Base-by-base conservation (phyloP, 2,329 filamentous ascomycete species). In the Penicillium janthinellum region DNA sequence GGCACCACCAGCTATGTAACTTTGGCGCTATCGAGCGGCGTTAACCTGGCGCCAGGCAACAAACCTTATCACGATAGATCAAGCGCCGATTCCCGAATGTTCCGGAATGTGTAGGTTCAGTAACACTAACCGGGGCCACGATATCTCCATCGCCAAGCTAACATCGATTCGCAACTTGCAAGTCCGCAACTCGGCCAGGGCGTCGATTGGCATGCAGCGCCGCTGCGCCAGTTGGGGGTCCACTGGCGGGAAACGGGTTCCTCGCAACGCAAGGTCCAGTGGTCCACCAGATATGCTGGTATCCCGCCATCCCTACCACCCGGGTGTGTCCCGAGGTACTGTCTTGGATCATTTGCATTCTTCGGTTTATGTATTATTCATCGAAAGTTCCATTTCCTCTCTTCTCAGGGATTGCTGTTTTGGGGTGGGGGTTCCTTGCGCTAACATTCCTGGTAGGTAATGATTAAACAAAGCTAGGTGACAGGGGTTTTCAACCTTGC, bases 401-500 rank as follows among this genome's bases (percentile, higher is more conserved):
- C 37, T 25, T 42, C 39, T 25, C 17, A 58, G 57, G 50, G 44
- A 41, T 55, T 60, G 35, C 56, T 42, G 39, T 34, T 59, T 54
- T 56, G 28, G 38, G 53, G 20, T 20, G 17, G 17, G 17, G 17
- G 17, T 17, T 1, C 59, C 57, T 64, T 61, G 59, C 56, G 45
- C 56, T 49, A 38, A n/a, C 52, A 62, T 61, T 61, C 51, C 41
- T 54, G 28, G 11, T 12, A 8, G 28, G 11, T 12, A 8, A 14
- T 39, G 35, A 17, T 35, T 39, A 6, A 1, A n/a, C 49, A 17
- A 39, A 39, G 17, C 35, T 39, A 39, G 34, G 20, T 20, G 20
- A 20, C 11, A 25, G 31, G 47, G n/a, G 31, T 15, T 84, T 74
- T 87, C 85, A 42, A 28, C 25, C 25, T 5, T 28, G 25, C 2